Conservation (phyloP, 805 yeast genomes). For the Starmerella powellii region DNA sequence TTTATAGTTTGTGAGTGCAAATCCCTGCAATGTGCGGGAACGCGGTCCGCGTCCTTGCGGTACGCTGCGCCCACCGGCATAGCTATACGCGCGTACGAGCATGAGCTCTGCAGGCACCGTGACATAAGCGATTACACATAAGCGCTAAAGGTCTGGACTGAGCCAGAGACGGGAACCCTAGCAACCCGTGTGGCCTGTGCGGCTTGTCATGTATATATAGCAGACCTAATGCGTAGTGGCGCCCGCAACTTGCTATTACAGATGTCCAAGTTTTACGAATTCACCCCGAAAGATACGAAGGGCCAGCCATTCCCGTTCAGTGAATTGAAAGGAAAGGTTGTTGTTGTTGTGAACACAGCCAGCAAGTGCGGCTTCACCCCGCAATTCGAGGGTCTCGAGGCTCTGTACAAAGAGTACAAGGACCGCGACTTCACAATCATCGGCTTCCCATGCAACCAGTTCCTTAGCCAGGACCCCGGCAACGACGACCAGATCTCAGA, state of each 20-base stretch:
- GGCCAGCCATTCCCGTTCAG: slow-evolving; percentile 50
- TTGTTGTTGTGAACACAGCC: slow-evolving; percentile 76
- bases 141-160: too few species aligned
- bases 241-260: slow-evolving; percentile 1
- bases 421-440: slow-evolving; percentile 52
- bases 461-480: slow-evolving; percentile 69
- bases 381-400: slow-evolving; percentile 65
- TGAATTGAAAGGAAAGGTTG: slow-evolving; percentile 65
- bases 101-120: too few species aligned
- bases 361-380: slow-evolving; percentile 74
- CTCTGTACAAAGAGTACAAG: slow-evolving; percentile 51
- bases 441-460: slow-evolving; percentile 91
- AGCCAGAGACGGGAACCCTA: too few species aligned
- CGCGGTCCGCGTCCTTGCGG: too few species aligned
- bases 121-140: too few species aligned
- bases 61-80: too few species aligned
- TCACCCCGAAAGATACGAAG: slow-evolving; percentile 48
- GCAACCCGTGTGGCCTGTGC: too few species aligned
- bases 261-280: slow-evolving; percentile 55
- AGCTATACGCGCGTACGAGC: too few species aligned
- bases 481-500: slow-evolving; percentile 53
- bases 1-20: too few species aligned
- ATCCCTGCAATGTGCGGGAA: too few species aligned
- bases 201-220: too few species aligned
- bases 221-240: neutral